Evolutionary conservation across 2,329 filamentous ascomycete species (phyloP), one percentile per base, ranked within the genome.

Genomic region (Lojkania enalia): DNA sequence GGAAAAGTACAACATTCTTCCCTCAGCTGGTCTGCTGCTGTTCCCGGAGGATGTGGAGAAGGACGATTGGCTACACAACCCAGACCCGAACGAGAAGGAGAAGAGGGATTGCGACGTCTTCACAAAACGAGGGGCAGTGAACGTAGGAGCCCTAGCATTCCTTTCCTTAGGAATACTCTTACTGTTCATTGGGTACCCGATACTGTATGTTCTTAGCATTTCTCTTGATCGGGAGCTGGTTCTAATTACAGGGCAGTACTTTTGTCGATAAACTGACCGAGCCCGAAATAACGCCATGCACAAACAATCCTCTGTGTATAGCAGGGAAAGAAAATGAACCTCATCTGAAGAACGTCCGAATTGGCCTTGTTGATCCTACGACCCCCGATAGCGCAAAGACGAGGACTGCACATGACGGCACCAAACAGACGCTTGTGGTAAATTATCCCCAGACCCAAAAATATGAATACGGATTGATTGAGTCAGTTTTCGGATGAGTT

Each of bases 31-130:
- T 4, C 69, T 88, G 40, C 64, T 88, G 30, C 70, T 88, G 15
- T 88, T 84, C 55, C 85, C 85, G 0, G 83, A 87, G 63, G 85
- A 88, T 60, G 81, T 87, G 16, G 85, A 88, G 64, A 86, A 86
- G 58, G 85, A 88, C 61, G 85, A 88, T 60, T 85, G 81, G 52
- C 60, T 88, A 50, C 85, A 88, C 62, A 87, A 87, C 56, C 85
- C 85, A 0, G 83, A 85, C 57, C 81, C 83, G 1, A 77, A 78
- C 40, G 84, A 87, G 35, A 80, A 79, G 54, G 77, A 83, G 30
- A 70, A 77, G 39, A 75, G 79, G 35, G 80, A 84, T 52, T 84
- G 83, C 55, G 80, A 86, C 59, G 73, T 88, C 30, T 87, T 81
- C 63, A 85, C 80, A 29, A 79, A 73, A 51, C 74, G 85, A 72